Percentiles rank a stretch among this genome's conserved stretches.
Evolutionary conservation across 208 protist genomes (phyloP).

Genomic region (Acanthamoeba sp.): DNA sequence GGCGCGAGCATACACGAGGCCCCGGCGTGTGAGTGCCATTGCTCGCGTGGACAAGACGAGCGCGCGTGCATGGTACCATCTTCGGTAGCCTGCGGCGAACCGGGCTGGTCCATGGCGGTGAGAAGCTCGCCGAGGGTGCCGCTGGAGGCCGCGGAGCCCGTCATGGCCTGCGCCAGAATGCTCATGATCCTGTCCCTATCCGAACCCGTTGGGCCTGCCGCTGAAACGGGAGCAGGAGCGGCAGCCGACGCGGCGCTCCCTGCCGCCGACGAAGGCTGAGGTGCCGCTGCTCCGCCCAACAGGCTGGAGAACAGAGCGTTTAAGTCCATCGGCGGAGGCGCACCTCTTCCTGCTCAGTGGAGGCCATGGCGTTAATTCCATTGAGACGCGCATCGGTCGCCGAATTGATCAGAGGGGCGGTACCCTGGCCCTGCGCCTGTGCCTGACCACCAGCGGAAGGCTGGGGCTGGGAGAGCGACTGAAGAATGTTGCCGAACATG

Average conservation of each 20-base stretch:
- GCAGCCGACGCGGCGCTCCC: neutral
- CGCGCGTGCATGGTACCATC: neutral
- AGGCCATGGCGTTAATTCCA: too few species aligned
- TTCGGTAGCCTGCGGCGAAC: neutral
- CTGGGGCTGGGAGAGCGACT: constrained; percentile 43
- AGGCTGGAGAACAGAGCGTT: constrained; percentile 31
- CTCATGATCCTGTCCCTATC: neutral
- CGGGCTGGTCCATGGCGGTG: constrained; percentile 22
- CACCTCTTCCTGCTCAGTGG: neutral
- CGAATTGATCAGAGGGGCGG: too few species aligned
- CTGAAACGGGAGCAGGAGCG: neutral
- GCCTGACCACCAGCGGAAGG: neutral
- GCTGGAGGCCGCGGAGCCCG: constrained; percentile 9
- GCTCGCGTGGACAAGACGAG: neutral
- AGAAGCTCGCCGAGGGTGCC: constrained; percentile 51
- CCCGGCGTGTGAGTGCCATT: neutral
- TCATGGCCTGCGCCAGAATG: constrained; percentile 32
- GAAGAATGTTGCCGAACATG: constrained; percentile 20
- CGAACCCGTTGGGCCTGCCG: neutral
- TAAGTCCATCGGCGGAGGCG: constrained; percentile 38
- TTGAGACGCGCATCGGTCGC: too few species aligned
- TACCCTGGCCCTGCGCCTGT: neutral
- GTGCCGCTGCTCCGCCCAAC: neutral
- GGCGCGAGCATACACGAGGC: neutral
- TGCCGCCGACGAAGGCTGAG: neutral